phyloP scores from a whole-genome alignment of 2,329 filamentous ascomycete genomes.

The Fusarium redolens region DNA sequence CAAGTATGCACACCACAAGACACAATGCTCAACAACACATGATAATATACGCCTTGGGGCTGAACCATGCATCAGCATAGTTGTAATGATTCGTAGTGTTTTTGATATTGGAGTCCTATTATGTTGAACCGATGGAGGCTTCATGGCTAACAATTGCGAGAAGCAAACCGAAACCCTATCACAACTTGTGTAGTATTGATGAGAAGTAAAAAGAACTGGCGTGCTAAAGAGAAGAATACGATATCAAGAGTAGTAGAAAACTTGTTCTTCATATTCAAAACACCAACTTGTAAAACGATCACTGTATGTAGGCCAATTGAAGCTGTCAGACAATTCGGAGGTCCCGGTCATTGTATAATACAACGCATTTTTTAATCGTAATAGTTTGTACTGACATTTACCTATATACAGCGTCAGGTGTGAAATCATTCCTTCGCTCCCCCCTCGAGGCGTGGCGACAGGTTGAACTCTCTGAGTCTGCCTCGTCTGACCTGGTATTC shows the following conservation, averaged over 20 bases:
- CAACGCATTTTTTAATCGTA: background rate
- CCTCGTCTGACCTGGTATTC: background rate
- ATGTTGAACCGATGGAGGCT: background rate
- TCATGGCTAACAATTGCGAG: background rate
- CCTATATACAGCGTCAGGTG: too few species aligned
- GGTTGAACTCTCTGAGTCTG: background rate
- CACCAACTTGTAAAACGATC: background rate
- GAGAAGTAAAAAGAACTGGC: background rate
- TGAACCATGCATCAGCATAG: background rate
- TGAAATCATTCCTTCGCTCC: background rate
- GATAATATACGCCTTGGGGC: background rate
- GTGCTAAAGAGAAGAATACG: background rate
- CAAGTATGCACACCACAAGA: conserved; percentile 1
- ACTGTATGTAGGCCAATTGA: background rate
- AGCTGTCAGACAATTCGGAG: background rate
- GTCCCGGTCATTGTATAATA: background rate
- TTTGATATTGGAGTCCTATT: too few species aligned
- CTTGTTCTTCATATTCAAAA: background rate
- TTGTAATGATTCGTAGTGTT: background rate
- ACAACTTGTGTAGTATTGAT: background rate
- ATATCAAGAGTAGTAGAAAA: too few species aligned
- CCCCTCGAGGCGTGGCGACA: background rate
- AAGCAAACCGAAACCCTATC: background rate
- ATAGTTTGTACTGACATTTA: background rate
- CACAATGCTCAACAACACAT: conserved; percentile 3